These are phyloP conservation scores for Neurospora sp. DNA, from an alignment of 2,329 filamentous ascomycete species.

Conservation along the genomic window DNA sequence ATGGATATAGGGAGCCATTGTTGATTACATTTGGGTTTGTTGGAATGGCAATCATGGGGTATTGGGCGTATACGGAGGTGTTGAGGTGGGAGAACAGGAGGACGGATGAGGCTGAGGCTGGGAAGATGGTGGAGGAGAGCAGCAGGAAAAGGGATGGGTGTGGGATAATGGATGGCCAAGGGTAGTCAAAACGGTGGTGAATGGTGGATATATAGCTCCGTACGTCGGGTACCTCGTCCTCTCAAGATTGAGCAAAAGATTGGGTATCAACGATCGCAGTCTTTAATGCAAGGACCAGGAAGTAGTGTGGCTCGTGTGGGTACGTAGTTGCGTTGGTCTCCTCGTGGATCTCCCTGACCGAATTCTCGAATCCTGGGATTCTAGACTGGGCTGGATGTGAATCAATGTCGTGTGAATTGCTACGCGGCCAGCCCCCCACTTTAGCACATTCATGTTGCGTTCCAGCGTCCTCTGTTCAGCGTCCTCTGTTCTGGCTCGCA, in stretches of 20 bases:
- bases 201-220: neutral
- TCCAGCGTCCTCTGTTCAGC: neutral
- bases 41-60: constrained; percentile 21
- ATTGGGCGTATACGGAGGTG: constrained; percentile 21
- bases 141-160: neutral
- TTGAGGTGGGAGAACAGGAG: constrained; percentile 19
- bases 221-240: neutral
- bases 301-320: neutral
- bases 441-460: neutral
- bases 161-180: neutral
- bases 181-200: neutral
- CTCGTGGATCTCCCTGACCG: neutral
- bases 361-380: neutral
- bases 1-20: constrained; percentile 22
- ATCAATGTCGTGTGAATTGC: neutral
- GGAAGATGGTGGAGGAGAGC: neutral
- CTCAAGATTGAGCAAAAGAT: neutral
- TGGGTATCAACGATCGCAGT: neutral
- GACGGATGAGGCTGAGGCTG: neutral
- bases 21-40: constrained; percentile 23
- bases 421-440: neutral
- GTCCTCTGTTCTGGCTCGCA: neutral
- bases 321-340: neutral
- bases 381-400: neutral
- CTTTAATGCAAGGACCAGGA: neutral